Evolutionary conservation across 192 early-diverging fungal genomes (phyloP), one percentile per base, ranked within the genome.

Genomic region (Coemansia sp.): DNA sequence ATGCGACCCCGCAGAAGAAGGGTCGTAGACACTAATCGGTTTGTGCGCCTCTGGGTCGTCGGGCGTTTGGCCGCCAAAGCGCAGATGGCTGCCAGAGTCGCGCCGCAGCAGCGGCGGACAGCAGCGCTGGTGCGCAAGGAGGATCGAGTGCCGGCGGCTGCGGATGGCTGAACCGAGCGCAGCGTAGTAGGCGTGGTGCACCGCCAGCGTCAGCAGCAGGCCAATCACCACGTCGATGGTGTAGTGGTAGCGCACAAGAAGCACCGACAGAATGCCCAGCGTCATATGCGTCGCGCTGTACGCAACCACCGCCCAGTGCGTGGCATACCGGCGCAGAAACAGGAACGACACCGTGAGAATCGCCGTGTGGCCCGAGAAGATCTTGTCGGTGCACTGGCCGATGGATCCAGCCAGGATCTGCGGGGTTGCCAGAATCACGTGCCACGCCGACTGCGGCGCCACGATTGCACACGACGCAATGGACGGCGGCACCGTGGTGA

Each of bases 351-450:
- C 77, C 12, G 79, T 63, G 67, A 89, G 79, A 37, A 89, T 76
- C 4, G 83, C 77, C 1, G 88, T 87, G 71, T 89, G 88, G 9
- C 88, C 88, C 4, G 86, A 87, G 43, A 85, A 89, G n/a, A 89
- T 85, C 69, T 86, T 86, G 76, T 89, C 85, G 5, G 86, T 85
- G 72, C 88, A 89, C 48, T 85, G 83, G 41, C 84, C 76, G 9
- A 75, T 74, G 8, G 72, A 62, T 3, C 85, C 85, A 8, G 84
- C 82, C 52, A 87, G 60, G 12, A 85, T 81, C 12, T 84, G 66
- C 0, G 84, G 74, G 18, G 81, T 75, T 32, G 83, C 79, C 44
- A 60, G 64, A 38, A 87, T 74, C 1, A 84, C 75, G 9, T 85
- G 69, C 70, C 76, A 76, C 10, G 70, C 71, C 9, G 74, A 68